Evolutionary conservation across 768 basidiomycete species (phyloP).

Genomic region (Kwoniella sp.): DNA sequence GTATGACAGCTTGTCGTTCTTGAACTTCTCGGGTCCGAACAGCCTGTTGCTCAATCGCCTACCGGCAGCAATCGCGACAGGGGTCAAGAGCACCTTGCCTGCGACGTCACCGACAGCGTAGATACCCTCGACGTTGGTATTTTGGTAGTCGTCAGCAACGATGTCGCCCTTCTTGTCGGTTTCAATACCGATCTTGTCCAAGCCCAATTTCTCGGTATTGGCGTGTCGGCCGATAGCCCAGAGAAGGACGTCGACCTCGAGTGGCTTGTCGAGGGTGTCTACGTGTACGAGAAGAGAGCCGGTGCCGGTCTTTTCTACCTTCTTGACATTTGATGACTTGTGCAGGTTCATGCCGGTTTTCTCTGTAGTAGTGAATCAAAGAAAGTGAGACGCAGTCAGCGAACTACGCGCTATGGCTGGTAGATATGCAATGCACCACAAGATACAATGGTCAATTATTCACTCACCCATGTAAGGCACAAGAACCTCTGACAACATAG

Average conservation of each 20-base stretch:
- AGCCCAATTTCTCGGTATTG: conserved; percentile 74
- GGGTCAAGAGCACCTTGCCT: conserved; percentile 90
- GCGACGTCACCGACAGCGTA: conserved; percentile 88
- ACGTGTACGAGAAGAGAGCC: conserved; percentile 74
- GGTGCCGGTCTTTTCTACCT: conserved; percentile 68
- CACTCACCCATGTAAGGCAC: conserved; percentile 75
- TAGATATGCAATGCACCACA: background rate
- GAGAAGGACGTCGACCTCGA: conserved; percentile 82
- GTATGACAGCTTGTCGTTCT: conserved; percentile 83
- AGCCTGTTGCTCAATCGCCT: conserved; percentile 83
- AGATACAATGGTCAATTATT: background rate
- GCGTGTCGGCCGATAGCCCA: conserved; percentile 94
- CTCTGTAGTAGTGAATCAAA: conserved; percentile 55
- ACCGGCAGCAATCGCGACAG: conserved; percentile 96
- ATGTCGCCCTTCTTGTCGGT: conserved; percentile 78
- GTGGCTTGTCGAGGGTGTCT: conserved; percentile 67
- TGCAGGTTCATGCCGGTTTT: conserved; percentile 90
- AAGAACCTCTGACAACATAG: conserved; percentile 76
- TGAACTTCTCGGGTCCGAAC: conserved; percentile 83
- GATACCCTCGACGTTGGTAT: conserved; percentile 70
- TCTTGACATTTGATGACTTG: conserved; percentile 71
- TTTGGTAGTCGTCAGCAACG: conserved; percentile 88
- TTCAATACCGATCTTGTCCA: conserved; percentile 76
- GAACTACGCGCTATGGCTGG: no score
- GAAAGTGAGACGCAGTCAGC: background rate